phyloP scores from a whole-genome alignment of 495 filamentous ascomycete species.

The Hyaloscypha hepaticicola region DNA sequence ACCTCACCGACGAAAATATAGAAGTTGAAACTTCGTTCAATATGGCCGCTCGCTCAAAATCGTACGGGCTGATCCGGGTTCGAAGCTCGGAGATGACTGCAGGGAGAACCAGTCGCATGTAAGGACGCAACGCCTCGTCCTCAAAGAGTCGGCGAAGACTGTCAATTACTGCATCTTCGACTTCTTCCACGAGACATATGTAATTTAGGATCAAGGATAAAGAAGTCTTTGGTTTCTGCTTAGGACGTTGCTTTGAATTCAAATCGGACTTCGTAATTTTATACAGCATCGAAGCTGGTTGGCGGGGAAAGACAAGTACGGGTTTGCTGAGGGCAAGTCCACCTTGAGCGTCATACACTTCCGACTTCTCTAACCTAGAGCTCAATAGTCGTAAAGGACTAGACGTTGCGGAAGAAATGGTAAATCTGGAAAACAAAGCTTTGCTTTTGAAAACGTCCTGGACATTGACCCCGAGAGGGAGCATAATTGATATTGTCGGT shows the following conservation, averaged over 20 bases:
- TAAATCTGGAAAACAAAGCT: constrained; percentile 83
- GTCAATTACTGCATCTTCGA: constrained; percentile 45
- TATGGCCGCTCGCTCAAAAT: constrained; percentile 58
- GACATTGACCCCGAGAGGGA: constrained; percentile 92
- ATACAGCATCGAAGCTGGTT: constrained; percentile 81
- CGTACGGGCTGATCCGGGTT: constrained; percentile 50
- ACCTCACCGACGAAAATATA: constrained; percentile 29
- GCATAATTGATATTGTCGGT: constrained; percentile 60
- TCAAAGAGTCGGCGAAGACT: constrained; percentile 41
- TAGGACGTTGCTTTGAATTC: constrained; percentile 35
- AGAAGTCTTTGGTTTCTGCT: constrained; percentile 46
- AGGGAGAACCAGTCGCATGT: constrained; percentile 47
- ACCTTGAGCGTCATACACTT: constrained; percentile 63
- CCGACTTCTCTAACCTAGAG: constrained; percentile 68
- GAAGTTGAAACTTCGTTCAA: constrained; percentile 47
- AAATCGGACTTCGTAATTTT: constrained; percentile 54
- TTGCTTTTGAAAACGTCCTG: constrained; percentile 91
- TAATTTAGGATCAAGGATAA: constrained; percentile 76
- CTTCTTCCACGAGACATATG: constrained; percentile 72
- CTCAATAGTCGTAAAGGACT: constrained; percentile 73
- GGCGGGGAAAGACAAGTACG: constrained; percentile 71
- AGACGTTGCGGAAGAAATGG: constrained; percentile 71
- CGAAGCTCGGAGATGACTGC: constrained; percentile 53
- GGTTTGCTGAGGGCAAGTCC: constrained; percentile 53
- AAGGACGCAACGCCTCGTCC: constrained; percentile 41